Percentiles rank a stretch among this genome's conserved stretches.
These are phyloP conservation scores for Didymella glomerata DNA, from an alignment of 2,329 filamentous ascomycete genomes.

Conservation along the genomic window DNA sequence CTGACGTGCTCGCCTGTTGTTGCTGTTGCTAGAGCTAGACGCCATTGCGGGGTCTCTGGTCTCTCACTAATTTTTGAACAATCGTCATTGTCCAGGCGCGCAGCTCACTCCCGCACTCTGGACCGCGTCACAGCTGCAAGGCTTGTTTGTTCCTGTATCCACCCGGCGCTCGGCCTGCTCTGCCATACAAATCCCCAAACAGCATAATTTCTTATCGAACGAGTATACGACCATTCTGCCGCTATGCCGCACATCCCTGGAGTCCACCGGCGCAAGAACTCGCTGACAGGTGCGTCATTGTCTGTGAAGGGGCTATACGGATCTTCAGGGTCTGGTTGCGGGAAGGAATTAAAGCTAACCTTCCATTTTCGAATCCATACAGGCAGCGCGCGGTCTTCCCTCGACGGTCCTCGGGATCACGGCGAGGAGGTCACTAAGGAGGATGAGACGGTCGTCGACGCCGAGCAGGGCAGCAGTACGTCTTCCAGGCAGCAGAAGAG, in stretches of 20 bases:
- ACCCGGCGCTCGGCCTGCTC: conserved; percentile 21
- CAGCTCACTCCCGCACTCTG: conserved; percentile 26
- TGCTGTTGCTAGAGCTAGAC: conserved; percentile 11
- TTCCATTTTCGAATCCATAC: conserved; percentile 9
- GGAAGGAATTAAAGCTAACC: conserved; percentile 28
- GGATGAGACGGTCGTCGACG: conserved; percentile 84
- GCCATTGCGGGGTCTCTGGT: conserved; percentile 25
- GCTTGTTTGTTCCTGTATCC: conserved; percentile 24
- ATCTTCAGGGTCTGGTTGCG: conserved; percentile 7
- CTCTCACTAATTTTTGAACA: conserved; percentile 29
- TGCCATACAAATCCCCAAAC: neutral
- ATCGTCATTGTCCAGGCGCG: conserved; percentile 36
- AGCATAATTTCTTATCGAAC: neutral
- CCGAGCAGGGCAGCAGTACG: conserved; percentile 93
- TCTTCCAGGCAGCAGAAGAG: conserved; percentile 11
- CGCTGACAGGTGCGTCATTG: conserved; percentile 42
- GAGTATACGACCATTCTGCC: conserved; percentile 4
- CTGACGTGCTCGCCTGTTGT: conserved; percentile 12
- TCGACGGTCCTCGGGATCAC: conserved; percentile 45
- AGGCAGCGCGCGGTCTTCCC: conserved; percentile 55
- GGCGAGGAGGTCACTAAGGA: conserved; percentile 53
- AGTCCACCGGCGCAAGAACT: conserved; percentile 36
- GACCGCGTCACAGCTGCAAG: conserved; percentile 26
- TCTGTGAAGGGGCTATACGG: conserved; percentile 20
- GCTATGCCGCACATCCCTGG: conserved; percentile 51